Conservation (phyloP, 345 rosid genomes). For the Balakata baccata region DNA sequence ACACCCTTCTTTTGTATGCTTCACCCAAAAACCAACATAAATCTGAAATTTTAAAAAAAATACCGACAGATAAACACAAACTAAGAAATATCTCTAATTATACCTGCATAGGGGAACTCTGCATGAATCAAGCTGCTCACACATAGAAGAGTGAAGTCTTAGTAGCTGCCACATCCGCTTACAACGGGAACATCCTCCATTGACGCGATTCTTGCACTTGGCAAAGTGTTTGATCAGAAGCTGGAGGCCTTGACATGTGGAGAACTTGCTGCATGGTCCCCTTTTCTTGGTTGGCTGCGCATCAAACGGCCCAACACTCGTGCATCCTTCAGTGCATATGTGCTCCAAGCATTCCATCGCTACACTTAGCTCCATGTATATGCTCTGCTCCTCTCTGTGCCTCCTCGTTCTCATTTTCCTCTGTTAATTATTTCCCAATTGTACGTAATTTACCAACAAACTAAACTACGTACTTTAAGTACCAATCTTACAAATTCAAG, state of each 20-base stretch:
- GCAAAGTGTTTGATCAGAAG: constrained; percentile 69
- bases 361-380: constrained; percentile 66
- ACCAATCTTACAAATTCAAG: not conserved
- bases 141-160: constrained; percentile 69
- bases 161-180: constrained; percentile 88
- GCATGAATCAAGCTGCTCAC: constrained; percentile 61
- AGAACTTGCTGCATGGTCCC: constrained; percentile 52
- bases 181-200: constrained; percentile 68
- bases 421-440: constrained; percentile 32
- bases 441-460: not conserved
- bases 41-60: too few species aligned
- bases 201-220: constrained; percentile 49
- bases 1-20: too few species aligned
- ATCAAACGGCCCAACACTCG: constrained; percentile 57
- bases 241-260: constrained; percentile 75
- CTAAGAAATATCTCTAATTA: too few species aligned
- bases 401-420: constrained; percentile 63
- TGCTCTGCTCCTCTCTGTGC: constrained; percentile 44
- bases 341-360: constrained; percentile 89
- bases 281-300: constrained; percentile 22
- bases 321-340: constrained; percentile 87
- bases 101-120: constrained; percentile 91
- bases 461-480: too few species aligned
- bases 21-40: too few species aligned
- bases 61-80: too few species aligned